Conservation (phyloP, 2,329 filamentous ascomycete genomes). For the Talaromyces sp. region DNA sequence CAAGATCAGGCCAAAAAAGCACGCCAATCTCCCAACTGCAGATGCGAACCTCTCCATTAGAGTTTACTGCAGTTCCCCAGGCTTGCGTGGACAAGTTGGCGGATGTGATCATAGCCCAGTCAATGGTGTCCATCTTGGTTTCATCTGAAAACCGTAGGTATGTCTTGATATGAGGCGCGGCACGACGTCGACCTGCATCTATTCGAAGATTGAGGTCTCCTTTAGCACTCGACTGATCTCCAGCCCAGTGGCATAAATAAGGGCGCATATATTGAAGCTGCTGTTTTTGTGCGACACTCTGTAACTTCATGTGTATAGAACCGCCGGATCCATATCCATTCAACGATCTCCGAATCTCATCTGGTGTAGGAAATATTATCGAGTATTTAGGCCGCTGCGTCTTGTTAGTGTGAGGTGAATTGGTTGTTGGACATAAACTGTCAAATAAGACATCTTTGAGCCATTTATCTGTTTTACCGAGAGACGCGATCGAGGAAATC, state of each 20-base stretch:
- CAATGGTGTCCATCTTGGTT: slow-evolving; percentile 50
- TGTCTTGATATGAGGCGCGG: slow-evolving; percentile 86
- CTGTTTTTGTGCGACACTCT: slow-evolving; percentile 66
- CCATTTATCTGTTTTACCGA: slow-evolving; percentile 70
- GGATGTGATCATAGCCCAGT: slow-evolving; percentile 86
- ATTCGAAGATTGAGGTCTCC: slow-evolving; percentile 15
- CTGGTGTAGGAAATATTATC: slow-evolving; percentile 75
- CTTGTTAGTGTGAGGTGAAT: slow-evolving; percentile 14
- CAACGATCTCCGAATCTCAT: slow-evolving; percentile 72
- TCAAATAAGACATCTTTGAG: slow-evolving; percentile 62
- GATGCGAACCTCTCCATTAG: slow-evolving; percentile 62
- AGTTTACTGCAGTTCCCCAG: slow-evolving; percentile 67
- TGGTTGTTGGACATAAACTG: slow-evolving; percentile 30
- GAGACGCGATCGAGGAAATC: slow-evolving; percentile 77
- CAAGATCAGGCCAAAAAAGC: slow-evolving; percentile 62
- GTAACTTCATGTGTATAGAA: slow-evolving; percentile 78
- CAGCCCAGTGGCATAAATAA: slow-evolving; percentile 72
- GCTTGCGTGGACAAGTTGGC: slow-evolving; percentile 89
- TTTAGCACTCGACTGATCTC: slow-evolving; percentile 43
- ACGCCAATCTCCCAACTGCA: slow-evolving; percentile 84
- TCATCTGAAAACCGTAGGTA: slow-evolving; percentile 64
- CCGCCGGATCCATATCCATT: slow-evolving; percentile 74
- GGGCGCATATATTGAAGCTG: slow-evolving; percentile 71
- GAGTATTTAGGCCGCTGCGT: slow-evolving; percentile 54
- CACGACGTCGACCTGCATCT: slow-evolving; percentile 62